Evolutionary conservation across 2,329 filamentous ascomycete genomes (phyloP).

Genomic region (Colletotrichum falcatum): DNA sequence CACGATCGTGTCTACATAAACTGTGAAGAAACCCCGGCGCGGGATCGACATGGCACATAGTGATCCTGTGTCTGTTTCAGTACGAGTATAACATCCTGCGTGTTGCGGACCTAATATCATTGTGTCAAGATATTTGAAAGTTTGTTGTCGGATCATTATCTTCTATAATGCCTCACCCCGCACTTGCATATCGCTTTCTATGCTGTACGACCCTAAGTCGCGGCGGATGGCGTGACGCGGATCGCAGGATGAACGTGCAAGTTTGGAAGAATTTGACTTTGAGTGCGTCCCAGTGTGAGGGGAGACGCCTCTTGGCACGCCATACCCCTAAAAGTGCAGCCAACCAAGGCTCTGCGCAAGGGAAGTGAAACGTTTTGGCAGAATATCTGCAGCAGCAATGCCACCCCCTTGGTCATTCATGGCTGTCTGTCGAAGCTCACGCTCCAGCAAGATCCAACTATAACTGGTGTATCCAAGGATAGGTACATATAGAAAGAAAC

Average conservation of each 20-base stretch:
- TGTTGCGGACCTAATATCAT: no score
- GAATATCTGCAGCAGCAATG: constrained; percentile 18
- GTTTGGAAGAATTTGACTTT: neutral
- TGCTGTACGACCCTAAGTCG: no score
- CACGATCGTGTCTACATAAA: no score
- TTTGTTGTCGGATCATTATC: no score
- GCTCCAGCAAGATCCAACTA: neutral
- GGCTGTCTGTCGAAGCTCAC: neutral
- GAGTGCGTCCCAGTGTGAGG: neutral
- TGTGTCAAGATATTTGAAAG: no score
- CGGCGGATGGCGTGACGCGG: neutral
- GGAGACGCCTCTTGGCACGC: neutral
- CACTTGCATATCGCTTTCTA: no score
- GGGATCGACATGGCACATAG: no score
- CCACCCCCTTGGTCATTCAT: neutral
- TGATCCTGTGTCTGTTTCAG: no score
- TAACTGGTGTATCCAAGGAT: neutral
- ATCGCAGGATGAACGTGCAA: no score
- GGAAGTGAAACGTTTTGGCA: neutral
- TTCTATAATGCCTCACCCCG: no score
- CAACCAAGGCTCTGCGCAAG: constrained; percentile 1
- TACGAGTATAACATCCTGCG: no score
- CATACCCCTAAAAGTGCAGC: neutral
- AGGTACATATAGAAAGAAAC: neutral
- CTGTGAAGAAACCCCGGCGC: no score